A percentile compares a stretch with the other conserved stretches of the same genome.
phyloP scores from a whole-genome alignment of 2,329 filamentous ascomycete species.

The Grosmannia penicillata region DNA sequence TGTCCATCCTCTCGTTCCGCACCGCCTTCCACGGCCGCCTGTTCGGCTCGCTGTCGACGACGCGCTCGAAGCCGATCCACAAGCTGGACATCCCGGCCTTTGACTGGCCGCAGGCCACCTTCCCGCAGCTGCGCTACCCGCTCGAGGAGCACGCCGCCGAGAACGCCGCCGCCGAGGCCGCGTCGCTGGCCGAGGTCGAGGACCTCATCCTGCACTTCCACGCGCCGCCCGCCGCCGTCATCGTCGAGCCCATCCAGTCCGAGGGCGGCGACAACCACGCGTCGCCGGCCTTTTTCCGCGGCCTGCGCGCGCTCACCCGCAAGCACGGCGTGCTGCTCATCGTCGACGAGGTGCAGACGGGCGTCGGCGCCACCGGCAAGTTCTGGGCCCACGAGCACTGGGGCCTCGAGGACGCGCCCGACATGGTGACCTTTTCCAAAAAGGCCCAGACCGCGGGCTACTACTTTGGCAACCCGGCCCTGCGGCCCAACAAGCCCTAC shows the following conservation, averaged over 20 bases:
- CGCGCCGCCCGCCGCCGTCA: constrained; percentile 63
- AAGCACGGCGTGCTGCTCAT: constrained; percentile 71
- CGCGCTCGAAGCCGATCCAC: constrained; percentile 84
- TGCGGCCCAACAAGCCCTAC: constrained; percentile 85
- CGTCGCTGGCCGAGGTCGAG: constrained; percentile 72
- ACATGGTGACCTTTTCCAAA: constrained; percentile 93
- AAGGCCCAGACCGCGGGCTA: constrained; percentile 90
- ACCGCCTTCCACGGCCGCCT: constrained; percentile 81
- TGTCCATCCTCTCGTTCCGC: constrained; percentile 83
- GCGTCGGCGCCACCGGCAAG: constrained; percentile 79
- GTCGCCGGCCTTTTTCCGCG: constrained; percentile 72
- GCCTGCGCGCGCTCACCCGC: constrained; percentile 64
- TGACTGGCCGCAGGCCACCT: constrained; percentile 84
- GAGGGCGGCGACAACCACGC: constrained; percentile 94
- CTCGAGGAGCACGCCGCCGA: constrained; percentile 65
- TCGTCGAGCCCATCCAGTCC: constrained; percentile 85
- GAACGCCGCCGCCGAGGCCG: constrained; percentile 69
- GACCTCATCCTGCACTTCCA: constrained; percentile 65
- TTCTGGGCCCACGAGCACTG: constrained; percentile 98
- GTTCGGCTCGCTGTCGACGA: constrained; percentile 77
- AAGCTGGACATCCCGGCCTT: constrained; percentile 92
- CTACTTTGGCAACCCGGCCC: constrained; percentile 68
- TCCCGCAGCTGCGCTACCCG: constrained; percentile 76
- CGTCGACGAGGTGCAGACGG: constrained; percentile 89
- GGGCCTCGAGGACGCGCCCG: constrained; percentile 63